Evolutionary conservation across 148 eudicot genomes (phyloP).

Genomic region (Limonium bicolor): DNA sequence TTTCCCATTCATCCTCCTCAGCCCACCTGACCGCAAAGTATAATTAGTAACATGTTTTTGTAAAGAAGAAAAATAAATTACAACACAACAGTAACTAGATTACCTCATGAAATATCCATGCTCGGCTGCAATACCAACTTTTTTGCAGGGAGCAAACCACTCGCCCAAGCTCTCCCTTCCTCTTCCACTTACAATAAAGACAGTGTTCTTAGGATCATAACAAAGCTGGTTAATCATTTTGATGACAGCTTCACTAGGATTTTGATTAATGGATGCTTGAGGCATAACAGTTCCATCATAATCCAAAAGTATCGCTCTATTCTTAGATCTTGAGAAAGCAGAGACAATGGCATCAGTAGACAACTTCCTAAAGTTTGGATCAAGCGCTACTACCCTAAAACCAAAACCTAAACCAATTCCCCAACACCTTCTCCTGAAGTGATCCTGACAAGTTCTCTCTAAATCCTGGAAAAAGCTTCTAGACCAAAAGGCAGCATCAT

Average conservation of each 20-base stretch:
- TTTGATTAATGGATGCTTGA: constrained; percentile 25
- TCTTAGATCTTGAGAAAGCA: constrained; percentile 24
- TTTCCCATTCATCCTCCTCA: constrained; percentile 2
- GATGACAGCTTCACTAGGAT: constrained; percentile 22
- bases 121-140: constrained; percentile 33
- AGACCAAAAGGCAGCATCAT: constrained; percentile 31
- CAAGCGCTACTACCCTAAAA: constrained; percentile 34
- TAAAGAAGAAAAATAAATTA: too few species aligned
- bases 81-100: background rate
- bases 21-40: constrained; percentile 7
- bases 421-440: constrained; percentile 26
- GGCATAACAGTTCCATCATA: constrained; percentile 40
- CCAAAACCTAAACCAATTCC: constrained; percentile 38
- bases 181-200: constrained; percentile 32
- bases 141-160: constrained; percentile 34
- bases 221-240: constrained; percentile 15
- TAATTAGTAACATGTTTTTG: too few species aligned
- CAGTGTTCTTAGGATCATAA: constrained; percentile 19
- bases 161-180: constrained; percentile 28
- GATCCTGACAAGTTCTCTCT: constrained; percentile 35
- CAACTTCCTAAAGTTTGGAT: constrained; percentile 29
- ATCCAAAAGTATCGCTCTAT: constrained; percentile 28
- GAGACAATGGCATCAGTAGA: constrained; percentile 25
- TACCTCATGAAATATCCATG: constrained; percentile 39
- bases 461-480: constrained; percentile 32